Conservation (phyloP, 2,329 filamentous ascomycete species). For the Teratosphaeria epicoccoides region DNA sequence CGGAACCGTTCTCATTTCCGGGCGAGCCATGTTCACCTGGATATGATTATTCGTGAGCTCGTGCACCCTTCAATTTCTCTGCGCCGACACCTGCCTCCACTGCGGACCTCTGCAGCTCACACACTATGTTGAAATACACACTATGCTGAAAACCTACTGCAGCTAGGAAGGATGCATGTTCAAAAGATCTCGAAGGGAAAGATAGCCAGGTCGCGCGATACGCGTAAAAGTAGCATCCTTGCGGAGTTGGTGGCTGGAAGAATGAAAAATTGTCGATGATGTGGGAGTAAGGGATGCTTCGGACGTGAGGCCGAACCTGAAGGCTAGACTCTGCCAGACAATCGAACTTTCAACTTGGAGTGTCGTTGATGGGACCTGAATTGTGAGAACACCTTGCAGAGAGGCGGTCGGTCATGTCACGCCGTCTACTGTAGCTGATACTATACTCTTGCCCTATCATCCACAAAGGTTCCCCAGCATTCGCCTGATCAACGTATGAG, state of each 20-base stretch:
- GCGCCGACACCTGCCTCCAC: constrained; percentile 3
- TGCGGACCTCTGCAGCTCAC: constrained; percentile 1
- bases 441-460: background rate
- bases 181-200: constrained; percentile 4
- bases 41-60: constrained; percentile 1
- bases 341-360: too few species aligned
- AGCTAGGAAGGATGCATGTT: constrained; percentile 5
- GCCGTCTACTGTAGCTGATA: background rate
- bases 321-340: background rate
- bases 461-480: background rate
- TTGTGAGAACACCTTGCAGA: background rate
- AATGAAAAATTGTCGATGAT: constrained; percentile 15
- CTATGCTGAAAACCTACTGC: constrained; percentile 1
- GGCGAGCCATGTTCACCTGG: background rate
- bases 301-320: background rate
- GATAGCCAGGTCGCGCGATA: constrained; percentile 12
- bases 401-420: background rate
- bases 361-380: background rate
- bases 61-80: constrained; percentile 1
- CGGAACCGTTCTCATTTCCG: background rate
- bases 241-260: constrained; percentile 15
- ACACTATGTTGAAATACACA: constrained; percentile 1
- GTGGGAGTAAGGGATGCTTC: constrained; percentile 11
- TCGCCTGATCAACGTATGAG: background rate
- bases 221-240: constrained; percentile 15